phyloP scores from a whole-genome alignment of 2,329 filamentous ascomycete species.

The Sporothrix curviconia region DNA sequence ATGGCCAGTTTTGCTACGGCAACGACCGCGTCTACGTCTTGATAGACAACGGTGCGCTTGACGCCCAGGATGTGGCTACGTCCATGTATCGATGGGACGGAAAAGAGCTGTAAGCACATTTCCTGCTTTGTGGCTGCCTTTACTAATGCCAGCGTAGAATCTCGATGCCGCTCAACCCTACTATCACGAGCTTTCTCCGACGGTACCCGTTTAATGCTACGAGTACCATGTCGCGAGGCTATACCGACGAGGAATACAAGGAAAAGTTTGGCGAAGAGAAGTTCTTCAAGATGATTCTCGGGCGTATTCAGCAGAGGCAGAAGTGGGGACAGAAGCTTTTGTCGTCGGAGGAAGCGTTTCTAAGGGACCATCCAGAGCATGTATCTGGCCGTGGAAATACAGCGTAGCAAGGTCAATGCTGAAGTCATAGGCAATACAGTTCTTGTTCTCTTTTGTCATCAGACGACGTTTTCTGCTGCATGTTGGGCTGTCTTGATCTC shows the following conservation, averaged over 20 bases:
- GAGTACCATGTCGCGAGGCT: neutral
- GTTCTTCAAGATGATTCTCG: neutral
- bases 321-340: neutral
- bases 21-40: neutral
- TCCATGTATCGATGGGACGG: neutral
- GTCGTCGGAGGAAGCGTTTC: neutral
- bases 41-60: neutral
- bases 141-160: neutral
- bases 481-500: too few relatives aligned
- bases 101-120: neutral
- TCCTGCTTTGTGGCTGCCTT: too few relatives aligned
- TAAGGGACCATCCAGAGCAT: neutral
- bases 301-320: neutral
- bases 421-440: too few relatives aligned
- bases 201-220: neutral
- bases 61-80: neutral
- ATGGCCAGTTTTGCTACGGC: neutral
- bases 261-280: neutral
- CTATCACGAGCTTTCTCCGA: neutral
- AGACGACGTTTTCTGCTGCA: too few relatives aligned
- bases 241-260: constrained; percentile 1
- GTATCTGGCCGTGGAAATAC: too few relatives aligned
- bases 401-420: too few relatives aligned
- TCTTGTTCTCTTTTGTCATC: too few relatives aligned
- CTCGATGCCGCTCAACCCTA: neutral